phyloP scores from a whole-genome alignment of 169 alveolate species.

The Eimeria falciformis region DNA sequence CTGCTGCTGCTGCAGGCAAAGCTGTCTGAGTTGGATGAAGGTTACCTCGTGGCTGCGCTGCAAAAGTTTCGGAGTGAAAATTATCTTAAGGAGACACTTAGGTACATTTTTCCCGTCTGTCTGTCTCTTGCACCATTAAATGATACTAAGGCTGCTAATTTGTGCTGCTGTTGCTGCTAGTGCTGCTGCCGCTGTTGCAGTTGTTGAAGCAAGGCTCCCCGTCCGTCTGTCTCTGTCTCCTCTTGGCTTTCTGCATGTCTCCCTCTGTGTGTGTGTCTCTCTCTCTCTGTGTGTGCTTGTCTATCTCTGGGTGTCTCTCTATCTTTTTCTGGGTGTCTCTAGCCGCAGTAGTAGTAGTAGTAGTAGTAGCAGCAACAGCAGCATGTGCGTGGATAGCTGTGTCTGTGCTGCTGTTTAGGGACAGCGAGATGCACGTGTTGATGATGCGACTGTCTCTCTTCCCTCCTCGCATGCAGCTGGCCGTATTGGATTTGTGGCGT shows the following conservation, averaged over 20 bases:
- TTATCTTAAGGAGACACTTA: slow-evolving; percentile 19
- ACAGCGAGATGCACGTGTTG: slow-evolving; percentile 65
- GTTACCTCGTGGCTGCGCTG: slow-evolving; percentile 17
- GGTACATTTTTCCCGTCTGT: slow-evolving; percentile 14
- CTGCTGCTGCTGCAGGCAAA: slow-evolving; percentile 53
- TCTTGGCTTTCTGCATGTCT: background rate
- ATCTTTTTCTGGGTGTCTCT: background rate
- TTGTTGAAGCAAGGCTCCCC: no score
- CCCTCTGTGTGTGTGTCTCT: background rate
- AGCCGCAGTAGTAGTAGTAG: no score
- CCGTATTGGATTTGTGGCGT: slow-evolving; percentile 74
- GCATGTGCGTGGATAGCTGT: no score
- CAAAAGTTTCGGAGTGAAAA: slow-evolving; percentile 22
- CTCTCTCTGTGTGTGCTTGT: background rate
- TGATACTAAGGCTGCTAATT: background rate
- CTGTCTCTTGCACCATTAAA: background rate
- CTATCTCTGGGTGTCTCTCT: background rate
- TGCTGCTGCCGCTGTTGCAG: no score
- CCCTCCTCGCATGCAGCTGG: slow-evolving; percentile 42
- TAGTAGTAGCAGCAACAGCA: no score
- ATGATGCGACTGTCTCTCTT: slow-evolving; percentile 46
- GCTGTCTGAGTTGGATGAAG: slow-evolving; percentile 19
- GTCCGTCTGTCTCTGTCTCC: no score
- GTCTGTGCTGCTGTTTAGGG: slow-evolving; percentile 37
- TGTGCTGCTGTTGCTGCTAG: background rate